Conservation (phyloP, 208 protist species). For the Crithidia expoeki region DNA sequence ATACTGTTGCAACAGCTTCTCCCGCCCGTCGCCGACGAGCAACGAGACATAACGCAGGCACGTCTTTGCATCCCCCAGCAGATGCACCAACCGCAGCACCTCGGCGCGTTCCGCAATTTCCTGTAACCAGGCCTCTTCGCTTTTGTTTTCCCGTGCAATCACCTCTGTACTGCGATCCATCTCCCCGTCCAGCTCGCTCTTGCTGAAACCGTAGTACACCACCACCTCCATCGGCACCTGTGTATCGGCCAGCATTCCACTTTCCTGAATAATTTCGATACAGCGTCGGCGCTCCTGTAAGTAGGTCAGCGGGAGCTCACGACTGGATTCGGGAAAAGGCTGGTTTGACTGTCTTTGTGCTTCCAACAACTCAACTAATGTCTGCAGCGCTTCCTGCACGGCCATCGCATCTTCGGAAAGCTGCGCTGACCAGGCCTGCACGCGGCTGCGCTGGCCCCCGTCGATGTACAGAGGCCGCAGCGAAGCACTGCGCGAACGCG, state of each 20-base stretch:
- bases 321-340: conserved; percentile 33
- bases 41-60: conserved; percentile 74
- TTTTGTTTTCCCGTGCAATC: conserved; percentile 13
- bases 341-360: conserved; percentile 42
- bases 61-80: conserved; percentile 82
- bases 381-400: conserved; percentile 67
- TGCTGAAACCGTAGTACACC: conserved; percentile 58
- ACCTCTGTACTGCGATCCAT: conserved; percentile 22
- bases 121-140: conserved; percentile 9
- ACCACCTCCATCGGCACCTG: conserved; percentile 70
- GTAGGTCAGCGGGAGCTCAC: conserved; percentile 46
- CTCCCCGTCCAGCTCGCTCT: conserved; percentile 53
- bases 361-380: conserved; percentile 62
- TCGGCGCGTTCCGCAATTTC: conserved; percentile 47
- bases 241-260: conserved; percentile 78
- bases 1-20: conserved; percentile 68
- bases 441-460: conserved; percentile 24
- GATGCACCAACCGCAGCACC: conserved; percentile 57
- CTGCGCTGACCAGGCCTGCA: conserved; percentile 52
- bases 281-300: conserved; percentile 68
- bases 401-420: conserved; percentile 52
- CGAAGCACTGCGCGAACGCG: conserved; percentile 1
- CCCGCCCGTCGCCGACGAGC: conserved; percentile 60
- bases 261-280: conserved; percentile 56
- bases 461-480: conserved; percentile 36